A percentile compares a stretch with the other conserved stretches of the same genome.
Conservation (phyloP, 306 rosid species). For the apple (Malus domestica) region ASM211411v1 NC_041794.1:6471001-6471500, state of each 20-base stretch:
- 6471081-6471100: neutral
- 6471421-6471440: constrained; percentile 90
- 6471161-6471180: neutral
- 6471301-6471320: too few species aligned
- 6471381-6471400: constrained; percentile 90
- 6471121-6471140: too few species aligned
- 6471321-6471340: neutral
- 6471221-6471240: neutral
- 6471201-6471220: neutral
- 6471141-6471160: neutral
- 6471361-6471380: constrained; percentile 76
- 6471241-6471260: neutral
- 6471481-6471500: constrained; percentile 88
- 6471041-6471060: neutral
- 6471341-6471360: neutral
- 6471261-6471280: neutral
- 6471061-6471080: neutral
- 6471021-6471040: neutral
- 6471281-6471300: neutral
- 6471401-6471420: constrained; percentile 87
- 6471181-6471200: neutral
- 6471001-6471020: too few species aligned
- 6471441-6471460: constrained; percentile 90
- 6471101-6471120: too few species aligned
- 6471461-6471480: constrained; percentile 93